Base-by-base conservation (phyloP, 768 basidiomycete genomes). In the Mycena floridula region DNA sequence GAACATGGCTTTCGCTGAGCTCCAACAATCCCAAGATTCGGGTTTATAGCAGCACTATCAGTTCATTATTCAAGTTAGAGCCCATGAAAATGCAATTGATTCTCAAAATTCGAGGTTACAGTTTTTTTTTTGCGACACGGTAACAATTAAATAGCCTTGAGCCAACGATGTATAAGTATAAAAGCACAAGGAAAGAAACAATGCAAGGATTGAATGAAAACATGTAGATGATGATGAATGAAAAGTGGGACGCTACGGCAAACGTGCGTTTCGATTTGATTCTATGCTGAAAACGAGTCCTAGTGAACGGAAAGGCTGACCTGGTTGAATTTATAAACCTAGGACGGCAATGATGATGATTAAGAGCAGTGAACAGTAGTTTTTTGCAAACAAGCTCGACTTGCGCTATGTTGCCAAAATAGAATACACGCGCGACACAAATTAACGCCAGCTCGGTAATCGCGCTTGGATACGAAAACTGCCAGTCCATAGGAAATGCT, bases 1-100 rank as follows among this genome's bases (percentile, higher is more conserved):
- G 63, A 87, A 84, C 53, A 85, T 89, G 82, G 87, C 86, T 5
- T 90, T 87, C 50, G 85, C 82, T 37, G 81, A 75, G 15, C 68
- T 82, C 30, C 76, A 78, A 50, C 75, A 73, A 39, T 76, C 78
- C 15, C 67, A 68, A 49, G 60, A n/a, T n/a, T n/a, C n/a, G n/a
- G n/a, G n/a, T 64, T 22, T 18, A 50, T 32, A 27, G 41, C 48
- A 42, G 38, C 32, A 30, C n/a, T 30, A 9, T 9, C 28, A 30
- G n/a, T 9, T 30, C 9, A 30, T 30, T 30, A 47, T 26, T 20
- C 44, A n/a, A 44, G 40, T 47, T 41, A 47, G 32, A 32, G 35
- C 23, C 25, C 13, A 46, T 30, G 41, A 36, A 32, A 26, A 21
- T 43, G 49, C 9, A 16, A 9, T 9, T 9, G 28, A 32, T 9